Evolutionary conservation across 2,329 filamentous ascomycete species (phyloP), one percentile per base, ranked within the genome.

Genomic region (Didymella pomorum): DNA sequence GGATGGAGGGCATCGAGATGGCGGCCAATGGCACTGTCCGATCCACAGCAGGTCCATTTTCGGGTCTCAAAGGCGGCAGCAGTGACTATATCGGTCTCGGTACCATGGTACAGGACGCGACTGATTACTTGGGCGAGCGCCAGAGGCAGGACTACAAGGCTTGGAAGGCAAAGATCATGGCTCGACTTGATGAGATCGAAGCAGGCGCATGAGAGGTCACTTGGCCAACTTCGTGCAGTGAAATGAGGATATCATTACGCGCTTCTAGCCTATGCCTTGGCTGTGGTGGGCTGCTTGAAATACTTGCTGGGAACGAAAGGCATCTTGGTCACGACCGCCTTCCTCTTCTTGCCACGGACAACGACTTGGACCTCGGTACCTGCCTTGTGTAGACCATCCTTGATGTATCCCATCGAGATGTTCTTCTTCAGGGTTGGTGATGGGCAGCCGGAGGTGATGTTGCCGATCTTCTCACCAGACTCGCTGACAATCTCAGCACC

Each of bases 361-460:
- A 92, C 76, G 4, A 97, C 88, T 18, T 88, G 85, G 7, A 97
- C 81, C 79, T 94, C 89, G 1, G 92, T 96, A 11, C 92, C 93
- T 29, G 86, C 83, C 84, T 96, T 96, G 77, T 96, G 92, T 74
- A 89, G 79, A 0, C 92, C 92, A 63, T 91, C 87, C 78, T 87
- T 87, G 72, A 97, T 83, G 74, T 97, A 97, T 0, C 89, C 95
- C 95, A 99, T 99, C 56, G 94, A 93, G 62, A 99, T 94, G 77
- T 98, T 97, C 82, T 90, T 90, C 64, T 89, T 88, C 46, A 97
- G 80, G 0, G 89, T 91, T 2, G 95, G 95, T 73, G 90, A 93
- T 0, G 95, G 95, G 65, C 92, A 91, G 16, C 95, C 95, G 67
- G 92, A 96, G 5, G 95, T 99, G 62, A 99, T 83, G 33, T 82